Evolutionary conservation across 768 basidiomycete species (phyloP).

Genomic region (Boletus rubropictus): DNA sequence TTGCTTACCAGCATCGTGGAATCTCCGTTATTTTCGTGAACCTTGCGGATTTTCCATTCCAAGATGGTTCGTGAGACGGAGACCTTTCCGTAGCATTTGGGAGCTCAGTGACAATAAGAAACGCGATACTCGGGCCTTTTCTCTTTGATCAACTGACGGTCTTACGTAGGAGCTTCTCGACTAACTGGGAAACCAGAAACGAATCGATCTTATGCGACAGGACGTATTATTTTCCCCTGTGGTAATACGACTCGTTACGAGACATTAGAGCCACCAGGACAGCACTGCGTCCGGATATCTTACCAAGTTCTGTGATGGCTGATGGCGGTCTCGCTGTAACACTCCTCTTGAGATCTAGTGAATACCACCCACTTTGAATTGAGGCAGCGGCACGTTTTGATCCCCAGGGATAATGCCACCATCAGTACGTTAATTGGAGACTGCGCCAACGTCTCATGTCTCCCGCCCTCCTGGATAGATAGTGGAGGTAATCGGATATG

Average conservation of each 20-base stretch:
- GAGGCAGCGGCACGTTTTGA: neutral
- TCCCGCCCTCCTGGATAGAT: neutral
- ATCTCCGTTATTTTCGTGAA: slow-evolving; percentile 22
- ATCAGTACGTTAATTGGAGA: neutral
- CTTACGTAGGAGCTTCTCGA: slow-evolving; percentile 2
- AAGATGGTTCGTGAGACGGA: slow-evolving; percentile 8
- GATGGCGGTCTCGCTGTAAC: too few species aligned
- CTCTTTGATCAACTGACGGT: too few species aligned
- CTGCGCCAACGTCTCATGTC: neutral
- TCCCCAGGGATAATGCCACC: neutral
- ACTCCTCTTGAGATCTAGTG: too few species aligned
- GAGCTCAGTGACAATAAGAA: slow-evolving; percentile 1
- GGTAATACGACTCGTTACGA: too few species aligned
- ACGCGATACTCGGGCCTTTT: neutral
- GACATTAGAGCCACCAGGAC: too few species aligned
- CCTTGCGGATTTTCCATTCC: slow-evolving; percentile 4
- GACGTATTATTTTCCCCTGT: too few species aligned
- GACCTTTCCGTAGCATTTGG: slow-evolving; percentile 2
- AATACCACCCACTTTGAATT: too few species aligned
- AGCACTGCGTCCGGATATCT: too few species aligned
- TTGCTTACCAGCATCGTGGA: neutral
- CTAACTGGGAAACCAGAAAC: slow-evolving; percentile 2
- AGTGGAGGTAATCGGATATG: neutral
- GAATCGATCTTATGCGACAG: too few species aligned
- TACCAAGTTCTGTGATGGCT: too few species aligned